phyloP scores from a whole-genome alignment of 495 filamentous ascomycete genomes.

The Neurospora sp. region DNA sequence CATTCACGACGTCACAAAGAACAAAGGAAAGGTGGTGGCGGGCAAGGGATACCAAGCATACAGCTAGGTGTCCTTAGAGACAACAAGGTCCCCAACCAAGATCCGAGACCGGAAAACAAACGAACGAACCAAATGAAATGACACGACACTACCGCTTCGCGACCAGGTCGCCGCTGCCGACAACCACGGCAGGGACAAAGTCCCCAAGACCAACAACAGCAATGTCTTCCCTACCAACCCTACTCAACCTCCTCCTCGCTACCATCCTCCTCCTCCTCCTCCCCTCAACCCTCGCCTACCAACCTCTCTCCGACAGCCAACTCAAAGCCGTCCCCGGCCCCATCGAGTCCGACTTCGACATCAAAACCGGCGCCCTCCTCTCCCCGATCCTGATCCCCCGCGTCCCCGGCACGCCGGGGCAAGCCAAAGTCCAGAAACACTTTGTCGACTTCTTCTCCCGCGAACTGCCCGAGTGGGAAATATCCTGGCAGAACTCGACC shows the following conservation, averaged over 20 bases:
- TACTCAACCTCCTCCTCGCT: conserved; percentile 1
- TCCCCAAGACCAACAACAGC: not conserved
- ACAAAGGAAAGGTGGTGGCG: not conserved
- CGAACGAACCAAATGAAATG: not conserved
- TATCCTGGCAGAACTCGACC: conserved; percentile 78
- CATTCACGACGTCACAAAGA: not conserved
- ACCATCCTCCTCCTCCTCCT: conserved; percentile 13
- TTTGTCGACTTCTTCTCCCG: conserved; percentile 64
- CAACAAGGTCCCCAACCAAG: conserved; percentile 10
- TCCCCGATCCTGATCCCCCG: conserved; percentile 73
- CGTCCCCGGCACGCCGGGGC: conserved; percentile 71
- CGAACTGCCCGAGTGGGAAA: conserved; percentile 62
- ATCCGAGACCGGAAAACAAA: not conserved
- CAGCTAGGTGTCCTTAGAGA: not conserved
- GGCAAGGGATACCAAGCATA: not conserved
- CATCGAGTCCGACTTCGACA: conserved; percentile 59
- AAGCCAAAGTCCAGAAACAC: conserved; percentile 58
- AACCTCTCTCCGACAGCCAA: conserved; percentile 59
- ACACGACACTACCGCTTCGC: not conserved
- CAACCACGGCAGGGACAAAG: not conserved
- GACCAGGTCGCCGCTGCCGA: not conserved
- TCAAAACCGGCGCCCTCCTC: conserved; percentile 54
- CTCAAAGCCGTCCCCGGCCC: conserved; percentile 51
- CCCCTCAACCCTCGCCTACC: conserved; percentile 46
- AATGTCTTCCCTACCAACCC: not conserved